phyloP scores from a whole-genome alignment of 2,329 filamentous ascomycete genomes.

The Cladosporium sp. region DNA sequence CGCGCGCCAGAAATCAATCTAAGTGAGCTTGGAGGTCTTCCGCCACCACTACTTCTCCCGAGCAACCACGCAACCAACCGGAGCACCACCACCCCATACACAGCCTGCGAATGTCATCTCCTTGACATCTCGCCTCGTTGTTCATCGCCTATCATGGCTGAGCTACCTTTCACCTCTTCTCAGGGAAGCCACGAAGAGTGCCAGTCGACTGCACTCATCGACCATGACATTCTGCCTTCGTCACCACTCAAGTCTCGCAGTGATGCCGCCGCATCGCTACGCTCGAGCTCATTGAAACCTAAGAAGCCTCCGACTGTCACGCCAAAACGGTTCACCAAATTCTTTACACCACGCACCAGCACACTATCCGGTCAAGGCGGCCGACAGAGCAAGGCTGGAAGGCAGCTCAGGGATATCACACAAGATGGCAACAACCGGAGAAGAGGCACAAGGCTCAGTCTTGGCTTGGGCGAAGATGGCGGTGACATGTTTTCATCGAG shows the following conservation, averaged over 20 bases:
- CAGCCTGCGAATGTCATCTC: background rate
- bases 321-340: constrained; percentile 48
- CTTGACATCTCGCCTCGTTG: background rate
- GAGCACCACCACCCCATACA: background rate
- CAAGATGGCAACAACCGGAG: constrained; percentile 40
- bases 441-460: background rate
- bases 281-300: constrained; percentile 33
- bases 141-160: constrained; percentile 22
- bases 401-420: constrained; percentile 49
- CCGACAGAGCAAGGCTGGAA: constrained; percentile 36
- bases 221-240: constrained; percentile 32
- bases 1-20: background rate
- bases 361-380: constrained; percentile 26
- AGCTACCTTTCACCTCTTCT: constrained; percentile 26
- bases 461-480: constrained; percentile 10
- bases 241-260: constrained; percentile 21
- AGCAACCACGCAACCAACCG: background rate
- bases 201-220: constrained; percentile 20
- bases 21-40: background rate
- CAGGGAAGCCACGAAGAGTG: constrained; percentile 31
- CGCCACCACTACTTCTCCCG: background rate
- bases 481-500: constrained; percentile 24
- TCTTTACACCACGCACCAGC: constrained; percentile 45
- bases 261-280: background rate
- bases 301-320: constrained; percentile 48